Evolutionary conservation across 805 yeast species (phyloP), one percentile per base, ranked within the genome.

Genomic region (Kodamaea leandrae): DNA sequence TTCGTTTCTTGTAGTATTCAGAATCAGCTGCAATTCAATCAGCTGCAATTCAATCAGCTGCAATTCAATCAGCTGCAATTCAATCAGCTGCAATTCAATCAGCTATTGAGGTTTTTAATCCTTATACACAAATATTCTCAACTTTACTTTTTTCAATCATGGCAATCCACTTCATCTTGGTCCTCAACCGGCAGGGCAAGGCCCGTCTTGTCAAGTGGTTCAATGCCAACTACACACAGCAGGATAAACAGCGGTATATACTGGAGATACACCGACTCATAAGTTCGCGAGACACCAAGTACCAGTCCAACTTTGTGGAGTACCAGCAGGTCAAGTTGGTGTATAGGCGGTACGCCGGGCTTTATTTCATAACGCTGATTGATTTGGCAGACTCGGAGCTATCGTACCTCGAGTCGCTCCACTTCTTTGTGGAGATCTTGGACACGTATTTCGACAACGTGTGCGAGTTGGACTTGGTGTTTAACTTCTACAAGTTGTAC

Each of bases 141-240:
- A n/a, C n/a, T n/a, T n/a, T n/a, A n/a, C n/a, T n/a, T n/a, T n/a
- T n/a, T n/a, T n/a, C n/a, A n/a, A n/a, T 14, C 32, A 88, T 89
- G 96, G 74, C 87, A 4, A 75, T 90, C 13, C 89, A 87, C 49
- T 91, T 78, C 64, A 71, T 91, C 29, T 63, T 90, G 30, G 83
- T 91, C 33, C 81, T 91, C 59, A 91, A 91, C 59, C 76, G 96
- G 44, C 97, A 91, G 64, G 98, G 99, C n/a, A 86, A 86, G 49
- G 79, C 91, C 16, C 76, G 99, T 45, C 66, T 91, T 12, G 82
- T 86, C 6, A 84, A 88, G 60, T 90, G 95, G 90, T 91, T 55
- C 44, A 60, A 60, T 43, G 60, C 59, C 43, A 48, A 57, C 29
- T 57, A 58, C 36, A 58, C 64, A 3, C 44, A 53, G 3, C 50